These are phyloP conservation scores for Phyllosticta paracitricarpa DNA, from an alignment of 2,329 filamentous ascomycete genomes.

Conservation along the genomic window DNA sequence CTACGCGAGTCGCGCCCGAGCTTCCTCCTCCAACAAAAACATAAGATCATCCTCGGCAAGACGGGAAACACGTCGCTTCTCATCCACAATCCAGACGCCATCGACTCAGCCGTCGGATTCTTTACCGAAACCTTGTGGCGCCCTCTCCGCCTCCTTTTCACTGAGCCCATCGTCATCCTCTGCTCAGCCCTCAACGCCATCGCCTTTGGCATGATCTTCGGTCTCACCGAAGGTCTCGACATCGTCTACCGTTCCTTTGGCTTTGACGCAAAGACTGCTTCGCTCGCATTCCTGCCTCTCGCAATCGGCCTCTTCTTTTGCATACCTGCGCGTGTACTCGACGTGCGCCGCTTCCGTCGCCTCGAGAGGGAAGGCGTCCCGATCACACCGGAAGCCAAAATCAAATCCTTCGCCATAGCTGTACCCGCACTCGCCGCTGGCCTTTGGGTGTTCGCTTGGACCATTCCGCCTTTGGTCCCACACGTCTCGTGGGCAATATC, in stretches of 20 bases:
- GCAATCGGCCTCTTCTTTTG: slow-evolving; percentile 4
- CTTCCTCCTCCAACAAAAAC: slow-evolving; percentile 3
- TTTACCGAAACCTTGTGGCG: slow-evolving; percentile 1
- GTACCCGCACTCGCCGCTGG: slow-evolving; percentile 4
- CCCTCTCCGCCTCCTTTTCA: slow-evolving; percentile 6
- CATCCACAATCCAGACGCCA: slow-evolving; percentile 8
- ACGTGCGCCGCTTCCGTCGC: background rate
- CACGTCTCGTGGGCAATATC: background rate
- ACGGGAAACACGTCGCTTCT: background rate
- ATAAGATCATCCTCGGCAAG: background rate
- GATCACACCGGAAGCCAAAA: slow-evolving; percentile 3
- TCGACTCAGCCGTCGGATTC: slow-evolving; percentile 2
- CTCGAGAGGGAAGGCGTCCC: background rate
- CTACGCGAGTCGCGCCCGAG: slow-evolving; percentile 3
- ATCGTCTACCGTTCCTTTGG: slow-evolving; percentile 1
- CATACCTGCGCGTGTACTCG: background rate
- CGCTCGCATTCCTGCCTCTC: slow-evolving; percentile 4
- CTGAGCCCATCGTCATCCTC: slow-evolving; percentile 10
- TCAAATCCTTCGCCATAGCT: slow-evolving; percentile 1
- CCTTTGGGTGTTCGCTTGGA: slow-evolving; percentile 7
- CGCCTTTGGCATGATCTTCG: slow-evolving; percentile 4
- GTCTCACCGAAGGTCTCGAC: slow-evolving; percentile 10
- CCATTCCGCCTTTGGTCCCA: slow-evolving; percentile 5
- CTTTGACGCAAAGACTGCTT: background rate
- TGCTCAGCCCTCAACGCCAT: slow-evolving; percentile 4